Evolutionary conservation across 805 yeast genomes (phyloP).

Genomic region (Limtongia smithiae): DNA sequence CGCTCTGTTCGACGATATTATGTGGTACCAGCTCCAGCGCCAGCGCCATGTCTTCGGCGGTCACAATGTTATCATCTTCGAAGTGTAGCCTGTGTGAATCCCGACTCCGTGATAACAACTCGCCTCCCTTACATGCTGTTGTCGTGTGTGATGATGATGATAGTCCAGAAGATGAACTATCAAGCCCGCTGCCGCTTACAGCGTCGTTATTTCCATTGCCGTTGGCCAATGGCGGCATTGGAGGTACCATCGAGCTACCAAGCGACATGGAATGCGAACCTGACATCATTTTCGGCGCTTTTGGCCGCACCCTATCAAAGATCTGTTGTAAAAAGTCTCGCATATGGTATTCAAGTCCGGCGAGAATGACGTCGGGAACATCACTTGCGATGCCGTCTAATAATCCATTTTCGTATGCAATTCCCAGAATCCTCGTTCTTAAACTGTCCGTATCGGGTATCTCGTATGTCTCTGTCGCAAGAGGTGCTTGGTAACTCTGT

Average conservation of each 20-base stretch:
- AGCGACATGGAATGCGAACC: slow-evolving; percentile 4
- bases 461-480: slow-evolving; percentile 72
- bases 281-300: slow-evolving; percentile 43
- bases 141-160: no score
- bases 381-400: slow-evolving; percentile 75
- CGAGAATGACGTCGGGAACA: slow-evolving; percentile 67
- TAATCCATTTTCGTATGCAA: slow-evolving; percentile 85
- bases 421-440: slow-evolving; percentile 67
- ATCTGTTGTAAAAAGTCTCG: slow-evolving; percentile 70
- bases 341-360: slow-evolving; percentile 81
- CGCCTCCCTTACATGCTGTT: no score
- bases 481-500: slow-evolving; percentile 77
- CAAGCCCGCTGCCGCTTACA: no score
- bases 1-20: slow-evolving; percentile 37
- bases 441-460: slow-evolving; percentile 75
- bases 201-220: not conserved
- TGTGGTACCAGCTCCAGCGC: slow-evolving; percentile 38
- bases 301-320: slow-evolving; percentile 64
- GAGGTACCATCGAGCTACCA: no score
- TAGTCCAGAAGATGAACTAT: no score
- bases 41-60: slow-evolving; percentile 37
- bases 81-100: slow-evolving; percentile 33
- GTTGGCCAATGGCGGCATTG: not conserved
- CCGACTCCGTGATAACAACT: slow-evolving; percentile 32
- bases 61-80: slow-evolving; percentile 34